Evolutionary conservation across 2,329 filamentous ascomycete genomes (phyloP).

Genomic region (Trichophyton verrucosum): DNA sequence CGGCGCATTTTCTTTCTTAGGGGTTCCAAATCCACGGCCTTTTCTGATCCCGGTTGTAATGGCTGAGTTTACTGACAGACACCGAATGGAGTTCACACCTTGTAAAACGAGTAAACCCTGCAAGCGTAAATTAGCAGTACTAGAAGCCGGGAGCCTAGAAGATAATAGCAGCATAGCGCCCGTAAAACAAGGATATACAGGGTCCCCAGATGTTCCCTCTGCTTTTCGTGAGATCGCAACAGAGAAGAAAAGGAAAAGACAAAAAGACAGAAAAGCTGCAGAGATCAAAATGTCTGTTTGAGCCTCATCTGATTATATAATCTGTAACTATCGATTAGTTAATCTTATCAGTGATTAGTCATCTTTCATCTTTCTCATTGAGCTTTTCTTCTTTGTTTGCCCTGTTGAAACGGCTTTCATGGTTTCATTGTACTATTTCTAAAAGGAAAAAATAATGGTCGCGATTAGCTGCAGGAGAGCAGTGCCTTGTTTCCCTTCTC

Average conservation of each 20-base stretch:
- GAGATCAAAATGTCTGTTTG: not conserved
- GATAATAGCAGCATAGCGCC: not conserved
- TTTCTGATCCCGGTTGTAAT: slow-evolving; percentile 55
- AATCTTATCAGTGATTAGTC: not conserved
- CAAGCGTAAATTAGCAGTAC: not conserved
- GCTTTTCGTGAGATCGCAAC: not conserved
- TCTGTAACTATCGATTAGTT: no score
- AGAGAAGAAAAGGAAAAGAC: not conserved
- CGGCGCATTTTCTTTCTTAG: not conserved
- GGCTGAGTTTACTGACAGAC: slow-evolving; percentile 52
- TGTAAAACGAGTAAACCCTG: not conserved
- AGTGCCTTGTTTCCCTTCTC: no score
- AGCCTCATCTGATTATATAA: not conserved
- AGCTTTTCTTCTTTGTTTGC: not conserved
- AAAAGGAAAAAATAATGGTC: no score
- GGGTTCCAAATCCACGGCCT: slow-evolving; percentile 7
- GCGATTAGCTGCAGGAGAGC: no score
- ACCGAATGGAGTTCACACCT: slow-evolving; percentile 19
- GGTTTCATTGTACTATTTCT: no score
- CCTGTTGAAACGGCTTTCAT: not conserved
- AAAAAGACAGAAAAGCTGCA: not conserved
- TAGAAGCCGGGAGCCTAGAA: not conserved
- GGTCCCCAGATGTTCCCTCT: not conserved
- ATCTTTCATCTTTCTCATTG: not conserved
- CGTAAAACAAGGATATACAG: not conserved